A percentile compares a stretch with the other conserved stretches of the same genome.
phyloP scores from a whole-genome alignment of 371 early-diverging fungal genomes.

The Rhizopus delemar region DNA sequence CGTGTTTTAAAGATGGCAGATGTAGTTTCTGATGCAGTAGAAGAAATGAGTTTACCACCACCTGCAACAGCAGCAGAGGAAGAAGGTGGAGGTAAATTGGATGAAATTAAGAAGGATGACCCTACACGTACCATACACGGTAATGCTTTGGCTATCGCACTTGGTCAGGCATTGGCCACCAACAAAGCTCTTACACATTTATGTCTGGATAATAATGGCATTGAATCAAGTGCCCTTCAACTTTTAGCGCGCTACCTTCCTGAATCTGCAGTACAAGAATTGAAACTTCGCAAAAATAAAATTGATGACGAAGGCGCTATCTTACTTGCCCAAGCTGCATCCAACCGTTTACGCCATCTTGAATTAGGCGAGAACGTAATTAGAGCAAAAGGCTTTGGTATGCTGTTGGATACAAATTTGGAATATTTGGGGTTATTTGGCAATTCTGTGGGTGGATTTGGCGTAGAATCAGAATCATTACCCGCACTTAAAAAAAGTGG shows the following conservation, averaged over 20 bases:
- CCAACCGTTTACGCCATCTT: constrained; percentile 24
- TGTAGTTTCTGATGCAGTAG: constrained; percentile 32
- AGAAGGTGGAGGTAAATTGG: constrained; percentile 15
- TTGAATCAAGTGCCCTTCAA: constrained; percentile 34
- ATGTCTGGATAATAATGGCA: constrained; percentile 55
- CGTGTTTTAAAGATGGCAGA: constrained; percentile 47
- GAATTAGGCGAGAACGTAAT: constrained; percentile 58
- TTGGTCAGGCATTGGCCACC: constrained; percentile 30
- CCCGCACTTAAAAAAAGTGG: constrained; percentile 35
- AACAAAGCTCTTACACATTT: constrained; percentile 42
- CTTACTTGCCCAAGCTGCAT: constrained; percentile 30
- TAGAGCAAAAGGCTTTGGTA: constrained; percentile 45
- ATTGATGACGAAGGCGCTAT: constrained; percentile 55
- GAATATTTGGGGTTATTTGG: constrained; percentile 55
- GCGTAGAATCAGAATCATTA: constrained; percentile 34
- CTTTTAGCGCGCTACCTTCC: constrained; percentile 21
- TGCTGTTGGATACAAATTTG: constrained; percentile 36
- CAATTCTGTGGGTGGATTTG: constrained; percentile 49
- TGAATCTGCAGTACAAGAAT: constrained; percentile 29
- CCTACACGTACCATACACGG: constrained; percentile 42
- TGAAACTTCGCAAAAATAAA: constrained; percentile 54
- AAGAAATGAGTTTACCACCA: constrained; percentile 34
- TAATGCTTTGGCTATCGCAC: constrained; percentile 40
- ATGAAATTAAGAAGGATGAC: constrained; percentile 14
- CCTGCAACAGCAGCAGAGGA: constrained; percentile 22